Evolutionary conservation across 1,284 basidiomycete genomes (phyloP).

Genomic region (Tylopilus orsonianus): DNA sequence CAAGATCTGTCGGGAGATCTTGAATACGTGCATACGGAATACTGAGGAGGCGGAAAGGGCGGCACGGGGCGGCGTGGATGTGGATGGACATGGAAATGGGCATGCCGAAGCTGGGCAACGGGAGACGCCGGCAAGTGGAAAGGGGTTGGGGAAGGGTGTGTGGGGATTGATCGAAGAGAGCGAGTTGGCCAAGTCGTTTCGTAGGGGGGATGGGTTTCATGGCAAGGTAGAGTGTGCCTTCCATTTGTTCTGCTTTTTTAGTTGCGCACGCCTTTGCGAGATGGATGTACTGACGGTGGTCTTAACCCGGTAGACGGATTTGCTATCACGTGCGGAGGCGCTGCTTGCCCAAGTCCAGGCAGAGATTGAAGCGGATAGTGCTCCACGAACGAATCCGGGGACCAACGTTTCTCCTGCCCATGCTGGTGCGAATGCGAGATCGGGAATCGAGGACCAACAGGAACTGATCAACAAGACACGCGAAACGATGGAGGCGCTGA

Average conservation of each 20-base stretch:
- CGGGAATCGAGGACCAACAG: not conserved
- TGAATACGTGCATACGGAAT: constrained; percentile 86
- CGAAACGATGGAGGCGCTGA: constrained; percentile 57
- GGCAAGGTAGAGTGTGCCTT: constrained; percentile 48
- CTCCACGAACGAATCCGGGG: not conserved
- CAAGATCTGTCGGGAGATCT: constrained; percentile 75
- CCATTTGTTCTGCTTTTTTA: no score
- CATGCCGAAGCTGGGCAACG: constrained; percentile 7
- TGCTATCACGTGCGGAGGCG: constrained; percentile 43
- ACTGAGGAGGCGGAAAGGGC: constrained; percentile 76
- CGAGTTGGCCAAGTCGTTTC: constrained; percentile 67
- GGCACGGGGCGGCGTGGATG: constrained; percentile 6
- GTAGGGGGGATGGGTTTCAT: constrained; percentile 52
- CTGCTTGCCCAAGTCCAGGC: constrained; percentile 49
- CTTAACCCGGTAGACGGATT: constrained; percentile 3
- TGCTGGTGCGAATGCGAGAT: not conserved
- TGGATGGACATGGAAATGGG: not conserved
- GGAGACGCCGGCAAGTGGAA: constrained; percentile 29
- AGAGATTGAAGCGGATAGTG: constrained; percentile 30
- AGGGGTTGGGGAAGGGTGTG: constrained; percentile 52
- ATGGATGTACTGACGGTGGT: not conserved
- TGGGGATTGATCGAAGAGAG: constrained; percentile 84
- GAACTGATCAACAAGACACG: constrained; percentile 51
- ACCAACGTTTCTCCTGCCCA: not conserved
- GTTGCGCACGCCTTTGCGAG: no score